Conservation (phyloP, 1,284 basidiomycete genomes). For the Meira miltonrushii region DNA sequence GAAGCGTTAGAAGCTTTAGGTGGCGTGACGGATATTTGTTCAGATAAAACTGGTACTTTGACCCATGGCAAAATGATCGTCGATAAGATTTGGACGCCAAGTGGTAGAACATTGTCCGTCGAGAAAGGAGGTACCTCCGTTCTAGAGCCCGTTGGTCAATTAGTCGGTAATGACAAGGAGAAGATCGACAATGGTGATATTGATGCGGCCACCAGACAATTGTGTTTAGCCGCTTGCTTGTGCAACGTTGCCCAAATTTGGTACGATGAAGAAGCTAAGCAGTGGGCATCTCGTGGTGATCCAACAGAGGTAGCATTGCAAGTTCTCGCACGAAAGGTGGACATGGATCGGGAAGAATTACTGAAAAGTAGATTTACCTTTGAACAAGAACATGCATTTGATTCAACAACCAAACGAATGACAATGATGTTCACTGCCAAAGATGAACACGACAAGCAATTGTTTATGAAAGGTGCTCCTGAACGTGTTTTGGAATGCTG, state of each 20-base stretch:
- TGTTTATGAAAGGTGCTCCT: constrained; percentile 51
- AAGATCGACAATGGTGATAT: background rate
- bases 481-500: constrained; percentile 47
- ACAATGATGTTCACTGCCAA: constrained; percentile 29
- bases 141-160: constrained; percentile 31
- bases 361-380: constrained; percentile 18
- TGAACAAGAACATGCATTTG: constrained; percentile 46
- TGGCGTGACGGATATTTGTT: constrained; percentile 38
- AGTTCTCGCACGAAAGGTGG: constrained; percentile 34
- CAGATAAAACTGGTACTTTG: constrained; percentile 47
- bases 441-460: constrained; percentile 14
- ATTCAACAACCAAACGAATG: constrained; percentile 49
- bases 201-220: constrained; percentile 1
- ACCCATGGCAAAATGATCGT: constrained; percentile 49
- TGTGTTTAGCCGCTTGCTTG: constrained; percentile 38
- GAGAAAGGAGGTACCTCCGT: constrained; percentile 33
- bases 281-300: constrained; percentile 35
- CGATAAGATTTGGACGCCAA: constrained; percentile 28
- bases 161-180: constrained; percentile 2
- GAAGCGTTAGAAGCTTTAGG: constrained; percentile 46
- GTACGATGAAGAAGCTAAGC: constrained; percentile 18
- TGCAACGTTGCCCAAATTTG: constrained; percentile 42
- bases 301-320: constrained; percentile 44
- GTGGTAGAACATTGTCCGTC: constrained; percentile 21
- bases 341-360: constrained; percentile 24